Percentiles rank a stretch among this genome's conserved stretches.
phyloP scores from a whole-genome alignment of 179 eudicot genomes.

The Camellia oleifera region DNA sequence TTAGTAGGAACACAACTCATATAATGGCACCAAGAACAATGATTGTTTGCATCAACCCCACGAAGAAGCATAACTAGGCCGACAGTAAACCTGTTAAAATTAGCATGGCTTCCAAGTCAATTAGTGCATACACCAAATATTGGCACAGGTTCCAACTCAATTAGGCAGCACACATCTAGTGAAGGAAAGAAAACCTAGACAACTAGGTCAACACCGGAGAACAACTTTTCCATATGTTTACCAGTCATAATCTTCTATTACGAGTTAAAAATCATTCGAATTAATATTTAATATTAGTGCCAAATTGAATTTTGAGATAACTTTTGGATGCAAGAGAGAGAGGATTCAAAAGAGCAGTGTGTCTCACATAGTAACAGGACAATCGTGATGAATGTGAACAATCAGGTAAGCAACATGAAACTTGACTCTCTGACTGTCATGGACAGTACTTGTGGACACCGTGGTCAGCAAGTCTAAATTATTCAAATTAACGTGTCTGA shows the following conservation, averaged over 20 bases:
- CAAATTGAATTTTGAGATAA: background rate
- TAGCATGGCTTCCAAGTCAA: conserved; percentile 11
- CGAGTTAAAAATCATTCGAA: background rate
- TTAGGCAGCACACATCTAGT: background rate
- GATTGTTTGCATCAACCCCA: conserved; percentile 60
- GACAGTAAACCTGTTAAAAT: conserved; percentile 48
- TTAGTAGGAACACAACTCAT: conserved; percentile 78
- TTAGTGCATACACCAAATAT: background rate
- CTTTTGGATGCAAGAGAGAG: background rate
- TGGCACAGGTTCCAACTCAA: background rate
- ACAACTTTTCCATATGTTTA: background rate
- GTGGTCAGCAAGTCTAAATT: background rate
- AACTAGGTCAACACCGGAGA: background rate
- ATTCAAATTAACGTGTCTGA: background rate
- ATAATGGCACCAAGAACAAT: conserved; percentile 94
- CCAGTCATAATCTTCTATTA: background rate
- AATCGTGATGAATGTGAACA: background rate
- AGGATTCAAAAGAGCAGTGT: conserved; percentile 7
- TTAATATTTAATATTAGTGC: background rate
- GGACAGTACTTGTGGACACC: background rate
- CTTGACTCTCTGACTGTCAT: background rate
- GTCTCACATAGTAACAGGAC: background rate
- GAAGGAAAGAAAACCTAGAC: background rate
- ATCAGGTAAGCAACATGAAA: background rate
- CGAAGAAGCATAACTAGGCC: conserved; percentile 63